These are phyloP conservation scores for Pseudopithomyces chartarum DNA, from an alignment of 2,329 filamentous ascomycete species.

Conservation along the genomic window DNA sequence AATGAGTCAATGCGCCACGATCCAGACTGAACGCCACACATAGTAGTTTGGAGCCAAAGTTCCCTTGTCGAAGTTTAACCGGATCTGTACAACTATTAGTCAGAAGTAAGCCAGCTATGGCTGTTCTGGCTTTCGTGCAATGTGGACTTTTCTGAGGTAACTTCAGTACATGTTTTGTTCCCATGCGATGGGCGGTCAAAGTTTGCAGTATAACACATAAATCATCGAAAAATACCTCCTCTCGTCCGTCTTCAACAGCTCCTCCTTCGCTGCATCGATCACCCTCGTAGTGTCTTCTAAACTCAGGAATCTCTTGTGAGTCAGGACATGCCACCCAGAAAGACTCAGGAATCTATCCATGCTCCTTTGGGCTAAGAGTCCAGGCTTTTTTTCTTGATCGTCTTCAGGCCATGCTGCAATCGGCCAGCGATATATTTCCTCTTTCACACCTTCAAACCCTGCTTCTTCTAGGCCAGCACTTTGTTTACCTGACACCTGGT, in stretches of 20 bases:
- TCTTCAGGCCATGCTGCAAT: constrained; percentile 1
- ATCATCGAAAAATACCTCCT: constrained; percentile 3
- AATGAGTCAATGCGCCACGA: too few relatives aligned
- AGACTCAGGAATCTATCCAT: neutral
- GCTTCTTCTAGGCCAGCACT: neutral
- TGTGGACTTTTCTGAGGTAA: neutral
- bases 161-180: neutral
- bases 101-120: neutral
- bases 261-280: neutral
- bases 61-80: too few relatives aligned
- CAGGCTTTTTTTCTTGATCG: neutral
- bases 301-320: constrained; percentile 1
- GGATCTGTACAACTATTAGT: too few relatives aligned
- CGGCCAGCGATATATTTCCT: neutral
- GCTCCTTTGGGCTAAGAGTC: neutral
- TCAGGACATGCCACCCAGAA: neutral
- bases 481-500: neutral
- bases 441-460: neutral
- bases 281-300: neutral
- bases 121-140: neutral
- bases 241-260: neutral
- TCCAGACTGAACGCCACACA: too few relatives aligned
- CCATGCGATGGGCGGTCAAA: too few relatives aligned
- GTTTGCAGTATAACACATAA: neutral
- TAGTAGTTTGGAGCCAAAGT: too few relatives aligned